phyloP scores from a whole-genome alignment of 106 monocot species.

The Triglochin maritima region DNA sequence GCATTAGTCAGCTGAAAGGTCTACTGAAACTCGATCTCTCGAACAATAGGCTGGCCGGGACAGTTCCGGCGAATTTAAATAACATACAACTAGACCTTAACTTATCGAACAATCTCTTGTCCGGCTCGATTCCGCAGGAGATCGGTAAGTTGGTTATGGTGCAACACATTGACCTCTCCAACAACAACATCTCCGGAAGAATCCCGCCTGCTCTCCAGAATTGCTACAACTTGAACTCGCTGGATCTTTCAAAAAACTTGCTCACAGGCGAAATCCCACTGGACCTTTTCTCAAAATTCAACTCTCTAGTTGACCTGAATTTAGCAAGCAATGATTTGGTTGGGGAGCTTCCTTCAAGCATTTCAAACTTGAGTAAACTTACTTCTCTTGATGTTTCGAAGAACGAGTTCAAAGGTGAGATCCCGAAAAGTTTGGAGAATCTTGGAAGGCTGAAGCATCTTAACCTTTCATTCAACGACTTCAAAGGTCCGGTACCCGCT shows the following conservation, averaged over 20 bases:
- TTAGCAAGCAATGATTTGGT: conserved; percentile 47
- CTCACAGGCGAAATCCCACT: conserved; percentile 42
- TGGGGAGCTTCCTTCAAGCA: conserved; percentile 41
- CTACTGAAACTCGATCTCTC: conserved; percentile 63
- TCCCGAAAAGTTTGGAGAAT: conserved; percentile 36
- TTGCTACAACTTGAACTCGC: conserved; percentile 47
- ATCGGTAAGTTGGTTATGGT: conserved; percentile 48
- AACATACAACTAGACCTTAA: conserved; percentile 55
- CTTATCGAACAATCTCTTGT: conserved; percentile 50
- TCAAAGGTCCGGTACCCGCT: conserved; percentile 54
- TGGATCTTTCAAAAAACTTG: conserved; percentile 56
- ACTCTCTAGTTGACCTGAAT: conserved; percentile 37
- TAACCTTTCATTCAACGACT: conserved; percentile 65
- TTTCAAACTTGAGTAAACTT: conserved; percentile 28
- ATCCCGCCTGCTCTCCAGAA: conserved; percentile 44
- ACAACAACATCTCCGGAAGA: conserved; percentile 52
- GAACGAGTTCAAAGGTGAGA: conserved; percentile 38
- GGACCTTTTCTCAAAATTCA: conserved; percentile 15
- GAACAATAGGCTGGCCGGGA: conserved; percentile 48
- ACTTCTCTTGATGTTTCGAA: conserved; percentile 44
- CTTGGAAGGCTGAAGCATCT: conserved; percentile 41
- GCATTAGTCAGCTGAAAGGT: conserved; percentile 27
- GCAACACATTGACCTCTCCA: conserved; percentile 74
- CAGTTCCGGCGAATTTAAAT: conserved; percentile 56
- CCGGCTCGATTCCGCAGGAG: conserved; percentile 47